Base-by-base conservation (phyloP, 495 filamentous ascomycete genomes). In the Penicillium samsonianum region DNA sequence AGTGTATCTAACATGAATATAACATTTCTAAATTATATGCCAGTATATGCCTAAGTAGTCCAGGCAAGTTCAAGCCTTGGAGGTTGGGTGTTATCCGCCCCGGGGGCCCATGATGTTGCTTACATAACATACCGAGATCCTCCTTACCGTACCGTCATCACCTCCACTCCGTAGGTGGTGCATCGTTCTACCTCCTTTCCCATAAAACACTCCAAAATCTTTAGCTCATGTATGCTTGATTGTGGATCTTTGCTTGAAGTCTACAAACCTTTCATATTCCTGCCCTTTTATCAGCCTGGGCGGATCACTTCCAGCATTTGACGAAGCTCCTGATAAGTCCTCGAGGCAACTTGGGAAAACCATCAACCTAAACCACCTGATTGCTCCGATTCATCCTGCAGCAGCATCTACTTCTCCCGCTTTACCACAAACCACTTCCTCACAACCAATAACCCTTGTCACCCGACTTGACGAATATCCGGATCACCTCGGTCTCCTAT, bases 271-370 rank as follows among this genome's bases (percentile, higher is more conserved):
- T 9, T 7, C 26, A 5, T 26, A 4, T 12, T 19, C 19, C n/a
- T 19, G 30, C 14, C 28, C 6, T 6, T 26, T 28, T 3, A 20
- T 42, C 37, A 11, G 11, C 10, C 12, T 48, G 17, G 30, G 30
- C 30, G 11, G 26, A 50, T 20, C 35, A 14, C 40, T 53, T 43
- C 44, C 42, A 43, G 48, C 43, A 42, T 37, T 23, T 57, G 14
- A 31, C 31, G 49, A 58, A 58, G 12, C 63, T 68, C 59, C 65
- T 65, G 59, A 67, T 65, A 65, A 47, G 38, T 33, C 26, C 44
- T 47, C 25, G 23, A 16, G 9, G 16, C 25, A 31, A 48, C n/a
- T 26, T 47, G 28, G n/a, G 48, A 53, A 57, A 33, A 51, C 52
- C 48, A 49, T 48, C 45, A 31, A 31, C 26, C 59, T 22, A 60